A percentile compares a stretch with the other conserved stretches of the same genome.
These are phyloP conservation scores for Diutina ranongensis DNA, from an alignment of 1,139 yeast species.

Conservation along the genomic window DNA sequence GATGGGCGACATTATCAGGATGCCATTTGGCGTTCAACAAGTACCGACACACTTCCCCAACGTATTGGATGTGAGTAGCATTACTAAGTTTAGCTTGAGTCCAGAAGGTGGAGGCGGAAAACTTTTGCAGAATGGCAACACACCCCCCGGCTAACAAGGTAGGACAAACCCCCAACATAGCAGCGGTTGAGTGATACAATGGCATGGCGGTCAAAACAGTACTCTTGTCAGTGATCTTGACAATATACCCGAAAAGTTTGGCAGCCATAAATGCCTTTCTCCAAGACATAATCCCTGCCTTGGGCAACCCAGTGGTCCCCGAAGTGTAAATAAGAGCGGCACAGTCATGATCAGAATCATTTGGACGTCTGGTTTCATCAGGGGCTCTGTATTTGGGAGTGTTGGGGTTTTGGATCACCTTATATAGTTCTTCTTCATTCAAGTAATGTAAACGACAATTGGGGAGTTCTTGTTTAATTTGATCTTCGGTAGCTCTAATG, in stretches of 20 bases:
- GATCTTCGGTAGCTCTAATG: constrained; percentile 41
- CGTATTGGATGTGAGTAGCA: constrained; percentile 84
- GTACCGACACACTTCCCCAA: constrained; percentile 92
- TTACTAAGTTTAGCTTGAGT: constrained; percentile 63
- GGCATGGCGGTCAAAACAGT: constrained; percentile 91
- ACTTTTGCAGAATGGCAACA: constrained; percentile 69
- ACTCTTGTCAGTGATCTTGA: constrained; percentile 44
- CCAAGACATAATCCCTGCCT: constrained; percentile 93
- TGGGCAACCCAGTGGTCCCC: constrained; percentile 93
- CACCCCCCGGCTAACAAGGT: constrained; percentile 56
- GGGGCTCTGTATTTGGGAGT: constrained; percentile 44
- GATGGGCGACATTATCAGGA: constrained; percentile 59
- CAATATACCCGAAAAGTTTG: constrained; percentile 55
- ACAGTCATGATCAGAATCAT: constrained; percentile 47
- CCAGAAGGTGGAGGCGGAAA: constrained; percentile 84
- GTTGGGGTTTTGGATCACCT: constrained; percentile 30
- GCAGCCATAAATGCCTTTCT: constrained; percentile 68
- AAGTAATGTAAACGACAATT: constrained; percentile 38
- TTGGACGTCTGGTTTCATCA: constrained; percentile 44
- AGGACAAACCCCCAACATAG: constrained; percentile 76
- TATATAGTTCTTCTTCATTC: constrained; percentile 39
- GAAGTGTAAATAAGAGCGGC: constrained; percentile 78
- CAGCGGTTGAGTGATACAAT: constrained; percentile 88
- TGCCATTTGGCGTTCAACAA: constrained; percentile 54
- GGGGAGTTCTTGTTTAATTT: constrained; percentile 31